phyloP scores from a whole-genome alignment of 2,329 filamentous ascomycete species.

The Alternaria viburni region DNA sequence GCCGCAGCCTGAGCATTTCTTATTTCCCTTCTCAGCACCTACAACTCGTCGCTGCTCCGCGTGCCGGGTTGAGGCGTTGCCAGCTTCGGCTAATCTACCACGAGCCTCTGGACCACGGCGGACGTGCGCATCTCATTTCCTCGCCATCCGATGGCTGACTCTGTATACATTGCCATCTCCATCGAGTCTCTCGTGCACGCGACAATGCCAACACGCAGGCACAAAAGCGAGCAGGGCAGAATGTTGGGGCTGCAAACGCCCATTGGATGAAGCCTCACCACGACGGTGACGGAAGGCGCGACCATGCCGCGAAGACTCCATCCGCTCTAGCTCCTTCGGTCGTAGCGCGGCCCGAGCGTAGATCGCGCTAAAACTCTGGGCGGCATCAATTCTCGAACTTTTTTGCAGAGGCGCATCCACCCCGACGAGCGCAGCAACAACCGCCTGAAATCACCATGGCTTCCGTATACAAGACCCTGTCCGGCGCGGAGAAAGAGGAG shows the following conservation, averaged over 20 bases:
- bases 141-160: not conserved
- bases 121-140: constrained; percentile 1
- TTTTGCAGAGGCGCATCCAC: constrained; percentile 20
- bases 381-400: constrained; percentile 35
- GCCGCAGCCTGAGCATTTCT: constrained; percentile 3
- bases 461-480: constrained; percentile 63
- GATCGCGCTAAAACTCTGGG: constrained; percentile 29
- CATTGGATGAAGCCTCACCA: constrained; percentile 27
- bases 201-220: constrained; percentile 9
- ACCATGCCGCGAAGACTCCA: constrained; percentile 15
- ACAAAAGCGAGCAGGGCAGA: constrained; percentile 13
- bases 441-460: constrained; percentile 52
- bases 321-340: constrained; percentile 4
- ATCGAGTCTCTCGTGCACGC: not conserved
- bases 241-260: constrained; percentile 12
- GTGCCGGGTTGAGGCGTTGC: constrained; percentile 21
- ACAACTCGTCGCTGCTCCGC: constrained; percentile 15
- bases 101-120: constrained; percentile 1
- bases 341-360: constrained; percentile 15
- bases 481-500: constrained; percentile 49
- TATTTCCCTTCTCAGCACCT: constrained; percentile 9
- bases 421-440: constrained; percentile 19
- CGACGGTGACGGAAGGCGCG: constrained; percentile 31
- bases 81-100: constrained; percentile 24
- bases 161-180: not conserved